phyloP scores from a whole-genome alignment of 257 asterid species.

The Solanum sejunctum region DNA sequence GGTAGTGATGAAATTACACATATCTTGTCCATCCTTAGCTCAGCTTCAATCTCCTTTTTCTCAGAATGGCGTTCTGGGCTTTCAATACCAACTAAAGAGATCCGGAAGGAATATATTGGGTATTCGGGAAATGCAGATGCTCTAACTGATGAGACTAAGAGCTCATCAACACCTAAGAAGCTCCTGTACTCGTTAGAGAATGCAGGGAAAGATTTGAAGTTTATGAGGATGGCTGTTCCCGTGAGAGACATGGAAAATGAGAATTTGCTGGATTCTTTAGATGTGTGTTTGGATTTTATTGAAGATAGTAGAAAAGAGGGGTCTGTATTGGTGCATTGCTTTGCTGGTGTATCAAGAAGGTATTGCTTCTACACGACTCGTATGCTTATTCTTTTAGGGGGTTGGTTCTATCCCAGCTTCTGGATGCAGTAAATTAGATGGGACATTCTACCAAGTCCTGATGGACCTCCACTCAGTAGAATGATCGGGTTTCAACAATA shows the following conservation, averaged over 20 bases:
- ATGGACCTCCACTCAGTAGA: background rate
- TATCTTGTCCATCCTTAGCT: slow-evolving; percentile 69
- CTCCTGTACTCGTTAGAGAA: slow-evolving; percentile 67
- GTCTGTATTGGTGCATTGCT: slow-evolving; percentile 87
- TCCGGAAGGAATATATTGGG: slow-evolving; percentile 65
- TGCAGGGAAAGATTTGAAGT: slow-evolving; percentile 87
- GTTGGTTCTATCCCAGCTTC: background rate
- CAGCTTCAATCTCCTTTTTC: slow-evolving; percentile 82
- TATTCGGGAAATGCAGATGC: slow-evolving; percentile 34
- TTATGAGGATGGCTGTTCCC: slow-evolving; percentile 84
- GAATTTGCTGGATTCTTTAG: slow-evolving; percentile 77
- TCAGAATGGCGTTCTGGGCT: slow-evolving; percentile 75
- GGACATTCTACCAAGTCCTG: background rate
- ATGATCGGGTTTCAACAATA: background rate
- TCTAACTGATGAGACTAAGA: slow-evolving; percentile 32
- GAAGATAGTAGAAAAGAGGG: slow-evolving; percentile 77
- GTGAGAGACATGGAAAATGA: slow-evolving; percentile 89
- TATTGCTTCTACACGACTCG: slow-evolving; percentile 8
- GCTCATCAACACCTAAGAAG: slow-evolving; percentile 57
- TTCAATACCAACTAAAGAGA: slow-evolving; percentile 62
- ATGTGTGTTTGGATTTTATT: slow-evolving; percentile 79
- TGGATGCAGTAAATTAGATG: background rate
- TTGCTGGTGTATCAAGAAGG: slow-evolving; percentile 99
- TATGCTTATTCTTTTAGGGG: background rate
- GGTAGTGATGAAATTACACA: slow-evolving; percentile 73